Evolutionary conservation across 2,329 filamentous ascomycete species (phyloP).

Genomic region (Boeremia lycopersici): DNA sequence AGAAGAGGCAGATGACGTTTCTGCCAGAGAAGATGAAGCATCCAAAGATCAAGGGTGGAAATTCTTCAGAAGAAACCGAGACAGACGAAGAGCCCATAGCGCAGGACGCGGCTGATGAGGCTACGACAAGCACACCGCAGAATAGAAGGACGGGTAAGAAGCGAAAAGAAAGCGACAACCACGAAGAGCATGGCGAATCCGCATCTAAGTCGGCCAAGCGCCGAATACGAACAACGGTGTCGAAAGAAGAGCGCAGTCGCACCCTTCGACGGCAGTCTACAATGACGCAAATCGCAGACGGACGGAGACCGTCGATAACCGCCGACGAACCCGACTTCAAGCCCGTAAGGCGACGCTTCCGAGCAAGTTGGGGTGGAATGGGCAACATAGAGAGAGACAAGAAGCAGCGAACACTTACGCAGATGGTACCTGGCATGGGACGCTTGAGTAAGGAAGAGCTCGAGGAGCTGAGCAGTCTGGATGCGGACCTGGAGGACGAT

Average conservation of each 20-base stretch:
- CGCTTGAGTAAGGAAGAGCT: constrained; percentile 17
- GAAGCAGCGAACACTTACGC: constrained; percentile 42
- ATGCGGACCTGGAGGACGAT: constrained; percentile 21
- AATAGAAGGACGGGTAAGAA: constrained; percentile 23
- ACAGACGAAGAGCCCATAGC: background rate
- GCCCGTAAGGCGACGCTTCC: constrained; percentile 24
- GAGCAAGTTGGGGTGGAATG: constrained; percentile 29
- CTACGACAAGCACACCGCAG: background rate
- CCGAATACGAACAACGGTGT: constrained; percentile 14
- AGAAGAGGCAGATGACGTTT: constrained; percentile 37
- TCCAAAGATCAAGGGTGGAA: constrained; percentile 14
- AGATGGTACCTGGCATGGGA: constrained; percentile 41
- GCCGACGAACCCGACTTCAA: constrained; percentile 33
- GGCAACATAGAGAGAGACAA: constrained; percentile 19
- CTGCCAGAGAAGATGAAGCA: constrained; percentile 35
- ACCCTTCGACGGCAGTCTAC: constrained; percentile 41
- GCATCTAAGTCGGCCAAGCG: constrained; percentile 25
- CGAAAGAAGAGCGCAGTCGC: constrained; percentile 15
- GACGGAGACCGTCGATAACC: constrained; percentile 27
- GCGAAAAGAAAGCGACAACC: constrained; percentile 17
- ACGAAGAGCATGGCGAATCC: constrained; percentile 13
- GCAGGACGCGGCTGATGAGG: background rate
- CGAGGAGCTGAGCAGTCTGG: constrained; percentile 19
- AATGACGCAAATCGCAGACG: constrained; percentile 43
- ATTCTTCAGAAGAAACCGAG: constrained; percentile 18